These are phyloP conservation scores for Casuarina cunninghamiana DNA, from an alignment of 306 rosid genomes.

Conservation along the genomic window DNA sequence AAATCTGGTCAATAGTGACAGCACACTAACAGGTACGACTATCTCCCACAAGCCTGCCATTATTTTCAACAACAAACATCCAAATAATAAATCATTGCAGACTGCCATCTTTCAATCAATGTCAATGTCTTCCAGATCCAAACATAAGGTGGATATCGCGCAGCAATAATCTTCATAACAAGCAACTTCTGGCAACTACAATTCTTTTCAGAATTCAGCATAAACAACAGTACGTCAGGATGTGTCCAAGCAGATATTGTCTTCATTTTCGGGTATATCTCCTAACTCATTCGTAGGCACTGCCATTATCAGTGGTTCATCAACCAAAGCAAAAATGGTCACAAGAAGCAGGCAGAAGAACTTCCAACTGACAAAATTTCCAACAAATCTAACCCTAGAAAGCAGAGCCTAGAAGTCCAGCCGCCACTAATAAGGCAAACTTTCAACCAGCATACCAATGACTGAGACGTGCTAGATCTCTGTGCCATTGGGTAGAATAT, in stretches of 20 bases:
- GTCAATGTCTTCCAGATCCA: constrained; percentile 32
- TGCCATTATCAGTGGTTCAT: constrained; percentile 29
- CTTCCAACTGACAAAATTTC: constrained; percentile 29
- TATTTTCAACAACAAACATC: constrained; percentile 17
- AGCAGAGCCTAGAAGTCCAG: constrained; percentile 25
- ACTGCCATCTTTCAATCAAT: constrained; percentile 27
- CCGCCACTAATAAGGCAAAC: constrained; percentile 16
- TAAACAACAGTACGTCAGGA: constrained; percentile 25
- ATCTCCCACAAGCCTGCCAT: constrained; percentile 11
- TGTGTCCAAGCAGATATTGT: constrained; percentile 2
- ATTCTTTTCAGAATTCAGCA: constrained; percentile 30
- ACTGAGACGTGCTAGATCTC: neutral
- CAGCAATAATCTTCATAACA: constrained; percentile 25
- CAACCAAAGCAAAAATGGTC: constrained; percentile 25
- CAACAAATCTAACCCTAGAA: constrained; percentile 16
- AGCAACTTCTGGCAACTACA: constrained; percentile 18
- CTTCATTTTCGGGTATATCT: constrained; percentile 22
- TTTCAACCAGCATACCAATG: constrained; percentile 6
- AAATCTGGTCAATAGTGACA: constrained; percentile 25
- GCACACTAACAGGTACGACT: constrained; percentile 7
- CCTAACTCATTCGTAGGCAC: constrained; percentile 24
- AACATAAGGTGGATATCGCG: constrained; percentile 26
- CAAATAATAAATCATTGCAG: constrained; percentile 23
- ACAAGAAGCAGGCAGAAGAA: constrained; percentile 13
- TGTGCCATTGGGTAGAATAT: constrained; percentile 1